Evolutionary conservation across 129 eudicot genomes (phyloP), one percentile per base, ranked within the genome.

Genomic region (Lonicera japonica): DNA sequence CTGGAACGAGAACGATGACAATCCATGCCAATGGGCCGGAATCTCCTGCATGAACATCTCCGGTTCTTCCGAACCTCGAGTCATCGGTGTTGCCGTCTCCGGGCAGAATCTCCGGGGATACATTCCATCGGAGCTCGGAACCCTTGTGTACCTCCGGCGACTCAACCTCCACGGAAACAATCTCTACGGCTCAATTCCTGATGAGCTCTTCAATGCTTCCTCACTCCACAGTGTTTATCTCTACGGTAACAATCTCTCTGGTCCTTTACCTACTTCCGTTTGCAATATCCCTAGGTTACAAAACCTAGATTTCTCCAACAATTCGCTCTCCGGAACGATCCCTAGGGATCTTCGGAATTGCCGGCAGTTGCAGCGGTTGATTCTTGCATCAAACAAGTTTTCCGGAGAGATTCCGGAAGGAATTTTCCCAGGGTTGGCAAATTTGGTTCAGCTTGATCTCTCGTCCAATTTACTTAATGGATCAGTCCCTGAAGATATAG

Each of bases 41-140:
- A 60, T 94, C 65, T 76, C 99, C 21, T 94, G 99, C 56, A 79
- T 82, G 73, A 84, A 82, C 67, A 51, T 82, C 0, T 80, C 99
- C 51, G 79, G 77, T 0, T 64, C 53, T 18, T 24, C 66, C 1
- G 86, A 66, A 22, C 79, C 81, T 0, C 89, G 95, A 11, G 95
- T 94, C 16, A 89, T 88, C 23, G 96, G 95, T 4, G 15, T 94
- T 6, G 59, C 96, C 36, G 67, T 85, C 23, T 71, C 99, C 63
- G 96, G 92, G 11, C 80, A 55, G 75, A 85, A 66, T 46, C 80
- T 94, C 73, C 68, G 70, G 11, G 99, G 96, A 0, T 88, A 94
- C 63, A 85, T 94, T 11, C 96, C 99, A 57, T 94, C 96, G 57
- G 96, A 88, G 70, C 79, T 94, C 14, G 99, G 99, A n/a, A 73